phyloP scores from a whole-genome alignment of 1,284 basidiomycete species.

The Mycosarcoma maydis region DNA sequence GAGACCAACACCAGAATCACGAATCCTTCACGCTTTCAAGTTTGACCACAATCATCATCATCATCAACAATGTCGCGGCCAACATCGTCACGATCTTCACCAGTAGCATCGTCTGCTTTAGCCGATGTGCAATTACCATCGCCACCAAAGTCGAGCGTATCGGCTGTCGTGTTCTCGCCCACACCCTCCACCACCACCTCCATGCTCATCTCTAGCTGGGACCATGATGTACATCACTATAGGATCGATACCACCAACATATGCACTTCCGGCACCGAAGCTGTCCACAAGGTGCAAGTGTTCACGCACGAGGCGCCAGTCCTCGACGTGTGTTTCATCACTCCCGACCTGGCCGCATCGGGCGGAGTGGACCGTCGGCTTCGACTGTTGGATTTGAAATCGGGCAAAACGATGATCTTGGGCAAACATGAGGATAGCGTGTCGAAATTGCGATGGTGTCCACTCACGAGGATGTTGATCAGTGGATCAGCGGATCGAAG shows the following conservation, averaged over 20 bases:
- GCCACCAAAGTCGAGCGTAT: conserved; percentile 45
- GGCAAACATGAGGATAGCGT: conserved; percentile 61
- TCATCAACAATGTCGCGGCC: conserved; percentile 13
- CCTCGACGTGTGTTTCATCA: conserved; percentile 62
- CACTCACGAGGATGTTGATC: conserved; percentile 39
- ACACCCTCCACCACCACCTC: conserved; percentile 4
- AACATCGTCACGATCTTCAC: conserved; percentile 28
- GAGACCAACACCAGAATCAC: conserved; percentile 6
- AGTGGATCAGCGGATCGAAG: conserved; percentile 50
- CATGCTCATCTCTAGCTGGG: conserved; percentile 61
- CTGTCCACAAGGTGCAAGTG: conserved; percentile 34
- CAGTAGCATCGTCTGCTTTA: conserved; percentile 1
- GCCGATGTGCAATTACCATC: conserved; percentile 21
- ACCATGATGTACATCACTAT: conserved; percentile 58
- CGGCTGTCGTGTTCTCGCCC: conserved; percentile 45
- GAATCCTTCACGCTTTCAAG: conserved; percentile 1
- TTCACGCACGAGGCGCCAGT: conserved; percentile 62
- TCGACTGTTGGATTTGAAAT: conserved; percentile 52
- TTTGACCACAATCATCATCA: conserved; percentile 1
- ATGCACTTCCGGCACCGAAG: not conserved
- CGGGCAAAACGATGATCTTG: conserved; percentile 50
- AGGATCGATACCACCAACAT: conserved; percentile 9
- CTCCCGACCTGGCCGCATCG: conserved; percentile 49
- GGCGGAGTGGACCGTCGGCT: conserved; percentile 60
- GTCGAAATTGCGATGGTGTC: conserved; percentile 51